These are phyloP conservation scores for Leccinum subtestaceum DNA, from an alignment of 768 basidiomycete species.

Conservation along the genomic window DNA sequence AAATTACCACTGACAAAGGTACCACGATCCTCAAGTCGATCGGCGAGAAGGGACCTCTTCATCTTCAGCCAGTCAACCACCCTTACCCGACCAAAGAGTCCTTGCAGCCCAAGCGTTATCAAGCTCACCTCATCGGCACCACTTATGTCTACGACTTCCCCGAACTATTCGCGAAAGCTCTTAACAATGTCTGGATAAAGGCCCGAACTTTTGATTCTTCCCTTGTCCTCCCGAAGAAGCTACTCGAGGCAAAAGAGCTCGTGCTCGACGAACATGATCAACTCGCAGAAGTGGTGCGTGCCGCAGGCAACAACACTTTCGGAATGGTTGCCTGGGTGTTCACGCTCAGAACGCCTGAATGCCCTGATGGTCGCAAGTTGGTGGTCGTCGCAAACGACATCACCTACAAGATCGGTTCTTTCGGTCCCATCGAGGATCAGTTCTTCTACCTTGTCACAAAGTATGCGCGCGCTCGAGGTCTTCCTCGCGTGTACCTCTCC, in stretches of 20 bases:
- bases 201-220: conserved; percentile 62
- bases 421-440: conserved; percentile 92
- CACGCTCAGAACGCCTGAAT: conserved; percentile 89
- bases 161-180: conserved; percentile 95
- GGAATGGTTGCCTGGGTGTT: conserved; percentile 99
- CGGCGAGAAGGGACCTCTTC: conserved; percentile 94
- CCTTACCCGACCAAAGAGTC: conserved; percentile 97
- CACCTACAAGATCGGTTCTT: conserved; percentile 97
- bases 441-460: conserved; percentile 96
- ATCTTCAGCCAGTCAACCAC: conserved; percentile 91
- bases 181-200: conserved; percentile 89
- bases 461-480: conserved; percentile 82
- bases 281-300: conserved; percentile 84
- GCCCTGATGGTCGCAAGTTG: conserved; percentile 78
- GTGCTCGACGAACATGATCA: conserved; percentile 93
- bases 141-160: conserved; percentile 99
- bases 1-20: conserved; percentile 94
- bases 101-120: conserved; percentile 97
- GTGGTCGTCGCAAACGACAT: conserved; percentile 98
- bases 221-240: conserved; percentile 69
- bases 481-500: conserved; percentile 96
- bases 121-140: conserved; percentile 96
- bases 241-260: conserved; percentile 84
- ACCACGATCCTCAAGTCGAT: conserved; percentile 96
- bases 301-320: conserved; percentile 90